Conservation (phyloP, 306 rosid genomes). For the Carpinus fangiana region DNA sequence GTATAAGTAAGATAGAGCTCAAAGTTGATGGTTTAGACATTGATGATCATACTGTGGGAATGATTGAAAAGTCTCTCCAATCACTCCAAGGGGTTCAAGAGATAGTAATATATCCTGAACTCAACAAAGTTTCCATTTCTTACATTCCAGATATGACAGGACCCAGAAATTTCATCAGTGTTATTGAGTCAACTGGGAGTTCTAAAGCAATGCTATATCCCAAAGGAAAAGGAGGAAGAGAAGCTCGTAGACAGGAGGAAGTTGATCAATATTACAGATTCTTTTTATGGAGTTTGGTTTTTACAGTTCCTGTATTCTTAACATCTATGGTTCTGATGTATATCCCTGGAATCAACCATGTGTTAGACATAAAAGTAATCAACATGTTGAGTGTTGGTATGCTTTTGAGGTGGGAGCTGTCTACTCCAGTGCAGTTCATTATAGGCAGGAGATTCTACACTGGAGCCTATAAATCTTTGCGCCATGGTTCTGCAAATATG, state of each 20-base stretch:
- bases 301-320: slow-evolving; percentile 69
- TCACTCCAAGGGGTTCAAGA: slow-evolving; percentile 58
- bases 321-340: slow-evolving; percentile 84
- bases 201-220: slow-evolving; percentile 60
- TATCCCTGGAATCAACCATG: slow-evolving; percentile 53
- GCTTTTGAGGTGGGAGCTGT: slow-evolving; percentile 61
- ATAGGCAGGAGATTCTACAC: slow-evolving; percentile 69
- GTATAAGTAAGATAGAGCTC: slow-evolving; percentile 66
- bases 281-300: slow-evolving; percentile 65
- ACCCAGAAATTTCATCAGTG: slow-evolving; percentile 71
- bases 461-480: slow-evolving; percentile 67
- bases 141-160: slow-evolving; percentile 61
- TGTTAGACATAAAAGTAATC: slow-evolving; percentile 51
- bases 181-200: slow-evolving; percentile 60
- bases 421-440: slow-evolving; percentile 74
- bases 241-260: slow-evolving; percentile 48
- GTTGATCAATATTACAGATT: slow-evolving; percentile 47
- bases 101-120: slow-evolving; percentile 26
- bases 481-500: slow-evolving; percentile 74
- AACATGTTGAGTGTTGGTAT: slow-evolving; percentile 66
- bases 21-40: slow-evolving; percentile 49
- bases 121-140: slow-evolving; percentile 56
- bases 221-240: slow-evolving; percentile 45
- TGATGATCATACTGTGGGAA: slow-evolving; percentile 30
- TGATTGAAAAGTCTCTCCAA: slow-evolving; percentile 48